Base-by-base conservation (phyloP, 257 asterid species). In the Echites panduratus region DNA sequence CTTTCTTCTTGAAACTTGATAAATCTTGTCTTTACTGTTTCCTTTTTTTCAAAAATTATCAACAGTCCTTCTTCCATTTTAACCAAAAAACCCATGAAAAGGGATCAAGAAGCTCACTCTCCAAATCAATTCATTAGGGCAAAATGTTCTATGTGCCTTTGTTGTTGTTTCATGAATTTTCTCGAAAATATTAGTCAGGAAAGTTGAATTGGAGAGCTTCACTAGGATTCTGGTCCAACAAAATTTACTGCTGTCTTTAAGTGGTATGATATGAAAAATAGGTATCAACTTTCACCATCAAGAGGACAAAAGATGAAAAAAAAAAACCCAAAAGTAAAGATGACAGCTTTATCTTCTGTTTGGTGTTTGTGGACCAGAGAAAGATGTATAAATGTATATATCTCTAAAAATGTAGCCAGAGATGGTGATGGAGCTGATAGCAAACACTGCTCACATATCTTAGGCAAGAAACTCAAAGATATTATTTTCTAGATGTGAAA, bases 381-480 rank as follows among this genome's bases (percentile, higher is more conserved):
- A 43, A 47, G 32, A 59, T 14, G 47, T 26, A 26, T 20, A 44
- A n/a, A n/a, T n/a, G n/a, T n/a, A n/a, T n/a, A n/a, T n/a, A n/a
- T 58, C 44, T 50, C 32, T 3, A 7, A 71, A 56, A 71, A 16
- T 4, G 32, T 43, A 72, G n/a, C 47, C 26, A 17, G 48, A 53
- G 66, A 56, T 54, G 17, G 11, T 44, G 62, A 58, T 56, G 70
- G 72, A 58, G 19, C 53, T 58, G 69, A 29, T 47, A 43, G 24
- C 44, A 45, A 58, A 68, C 63, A 57, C n/a, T 48, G 70, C 70
- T 52, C 58, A 68, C 47, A 27, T 35, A 63, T 75, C 59, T 47
- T 68, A 16, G 62, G 7, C 14, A 11, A 56, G 44, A 5, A 44
- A 58, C 53, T 68, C 29, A 17, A 75, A 75, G 72, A 75, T 58